Conservation (phyloP, 345 rosid species). For the Populus alba region DNA sequence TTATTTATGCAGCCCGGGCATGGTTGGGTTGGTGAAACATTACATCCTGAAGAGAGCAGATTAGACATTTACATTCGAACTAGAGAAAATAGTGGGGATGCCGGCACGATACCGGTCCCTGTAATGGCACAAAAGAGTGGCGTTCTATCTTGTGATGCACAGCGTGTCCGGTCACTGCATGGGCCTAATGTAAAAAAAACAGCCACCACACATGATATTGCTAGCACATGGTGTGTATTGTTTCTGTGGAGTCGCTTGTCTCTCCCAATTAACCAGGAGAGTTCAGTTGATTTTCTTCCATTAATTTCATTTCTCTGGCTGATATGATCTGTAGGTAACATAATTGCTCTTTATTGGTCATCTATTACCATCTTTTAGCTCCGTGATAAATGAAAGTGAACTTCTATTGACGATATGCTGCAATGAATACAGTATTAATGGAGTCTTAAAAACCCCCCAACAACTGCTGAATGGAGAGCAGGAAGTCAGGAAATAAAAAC, state of each 20-base stretch:
- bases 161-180: neutral
- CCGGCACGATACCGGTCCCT: neutral
- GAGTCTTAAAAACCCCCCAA: neutral
- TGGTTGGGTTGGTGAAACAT: constrained; percentile 13
- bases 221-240: neutral
- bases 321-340: neutral
- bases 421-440: neutral
- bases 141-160: neutral
- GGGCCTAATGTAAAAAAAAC: neutral
- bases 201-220: neutral
- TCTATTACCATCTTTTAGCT: neutral
- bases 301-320: neutral
- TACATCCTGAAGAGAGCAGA: neutral
- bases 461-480: neutral
- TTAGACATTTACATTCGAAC: neutral
- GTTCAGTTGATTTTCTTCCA: neutral
- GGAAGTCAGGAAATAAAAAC: neutral
- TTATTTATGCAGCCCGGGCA: neutral
- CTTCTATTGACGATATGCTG: neutral
- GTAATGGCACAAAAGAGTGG: neutral
- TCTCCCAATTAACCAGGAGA: neutral
- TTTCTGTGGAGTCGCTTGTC: neutral
- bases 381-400: too few species aligned
- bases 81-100: neutral
- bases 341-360: neutral